Base-by-base conservation (phyloP, 345 rosid genomes). In the Rhodamnia argentea region DNA sequence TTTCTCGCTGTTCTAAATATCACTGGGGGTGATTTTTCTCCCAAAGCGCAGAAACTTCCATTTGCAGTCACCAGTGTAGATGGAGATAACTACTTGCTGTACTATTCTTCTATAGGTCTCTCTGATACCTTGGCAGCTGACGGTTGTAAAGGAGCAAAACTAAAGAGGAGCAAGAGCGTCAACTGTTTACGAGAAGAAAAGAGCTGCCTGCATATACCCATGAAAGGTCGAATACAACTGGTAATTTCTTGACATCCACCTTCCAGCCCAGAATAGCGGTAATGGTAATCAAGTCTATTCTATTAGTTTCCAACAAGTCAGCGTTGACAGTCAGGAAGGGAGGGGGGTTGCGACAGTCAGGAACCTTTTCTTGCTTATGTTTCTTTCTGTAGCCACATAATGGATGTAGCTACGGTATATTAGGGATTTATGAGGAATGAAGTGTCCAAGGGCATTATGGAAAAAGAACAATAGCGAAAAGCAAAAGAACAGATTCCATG, bases 221-320 rank as follows among this genome's bases (percentile, higher is more conserved):
- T 95, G 94, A 95, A 97, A 92, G 99, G 99, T 85, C 95, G 98
- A 83, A 92, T 97, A 86, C 98, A 97, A 89, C 91, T 95, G 95
- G 98, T 97, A 95, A 70, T 37, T 59, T 83, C 85, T 50, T 52
- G 22, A 47, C 60, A 83, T 75, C 82, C 82, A 88, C 85, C 86
- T 59, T 75, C 27, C 76, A 84, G 23, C 76, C 44, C 37, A 57
- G 86, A n/a, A 51, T 59, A 27, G 47, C 12, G 51, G 53, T 83
- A 40, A 83, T 27, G 47, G 44, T 29, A 52, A 29, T 51, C 58
- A 53, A 52, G 55, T 83, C 0, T 51, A 51, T 10, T 50, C 10
- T 10, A 50, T 53, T 53, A 53, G 20, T 53, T 53, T 16, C 55
- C 55, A 53, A 53, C 55, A 53, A 14, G 22, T 51, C 44, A 6